Evolutionary conservation across 345 rosid genomes (phyloP), one percentile per base, ranked within the genome.

Genomic region (Psidium guajava): DNA sequence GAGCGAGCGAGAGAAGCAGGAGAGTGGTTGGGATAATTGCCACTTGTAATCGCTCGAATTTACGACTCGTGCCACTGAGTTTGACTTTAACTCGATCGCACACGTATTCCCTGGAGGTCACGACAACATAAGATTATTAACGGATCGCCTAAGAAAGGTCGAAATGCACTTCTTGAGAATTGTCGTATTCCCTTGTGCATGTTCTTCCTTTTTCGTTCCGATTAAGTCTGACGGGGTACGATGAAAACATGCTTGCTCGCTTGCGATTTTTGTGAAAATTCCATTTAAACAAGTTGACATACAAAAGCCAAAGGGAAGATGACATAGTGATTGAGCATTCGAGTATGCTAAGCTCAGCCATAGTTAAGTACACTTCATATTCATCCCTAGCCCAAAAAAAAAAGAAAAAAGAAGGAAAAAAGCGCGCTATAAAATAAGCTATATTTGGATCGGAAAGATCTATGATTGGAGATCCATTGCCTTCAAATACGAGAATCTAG

Each of bases 11-110:
- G 58, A 64, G 82, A 59, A 85, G 89, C 91, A 84, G 81, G 25
- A 54, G 83, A 52, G 61, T 59, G 1, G 90, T 58, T 82, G 86
- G 12, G n/a, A 8, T 22, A n/a, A 20, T 88, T 83, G 53, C 86
- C 98, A 91, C 84, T 61, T 2, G 49, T 28, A 57, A 18, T 82
- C 11, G 2, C 9, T 6, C 42, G 83, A 83, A 85, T 84, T 93
- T 90, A 94, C 96, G 83, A 18, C 0, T 11, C 5, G 77, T 90
- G 91, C 94, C 98, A 93, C 92, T 86, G 81, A 55, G 53, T 2
- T 40, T 13, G 2, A 22, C 13, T 56, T 9, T 8, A 9, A 22
- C 12, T 10, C 20, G 22, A 64, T 28, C 75, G 4, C 42, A 0
- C 27, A 3, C 27, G 27, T 56, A 24, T 56, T 44, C 47, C 47